Evolutionary conservation across 2,329 filamentous ascomycete genomes (phyloP), one percentile per base, ranked within the genome.

Genomic region (Fusarium protoensiforme): DNA sequence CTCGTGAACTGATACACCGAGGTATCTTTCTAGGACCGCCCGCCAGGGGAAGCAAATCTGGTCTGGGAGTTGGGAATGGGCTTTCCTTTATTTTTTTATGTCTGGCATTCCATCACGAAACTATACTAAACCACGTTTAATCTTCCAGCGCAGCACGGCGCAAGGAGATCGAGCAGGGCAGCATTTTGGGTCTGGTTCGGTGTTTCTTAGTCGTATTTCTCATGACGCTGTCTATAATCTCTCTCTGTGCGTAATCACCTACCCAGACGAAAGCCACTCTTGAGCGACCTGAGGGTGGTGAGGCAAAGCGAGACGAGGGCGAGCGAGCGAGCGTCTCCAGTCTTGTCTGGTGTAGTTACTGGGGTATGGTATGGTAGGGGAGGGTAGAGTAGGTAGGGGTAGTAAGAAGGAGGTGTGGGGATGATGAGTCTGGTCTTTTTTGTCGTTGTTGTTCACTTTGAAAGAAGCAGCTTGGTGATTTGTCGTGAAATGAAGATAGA

Each of bases 131-230:
- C 76, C 72, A 77, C 72, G 76, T 80, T 78, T 80, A 78, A 79
- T 78, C 78, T 79, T 81, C 78, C 77, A 81, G 81, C 81, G 80
- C 82, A 81, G 79, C 79, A 81, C 77, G 80, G 81, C 81, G 82
- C 81, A 81, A 69, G 78, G 77, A 78, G 81, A 80, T 78, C 75
- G 81, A 80, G 76, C 74, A 78, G 79, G 81, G 76, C 77, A 81
- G 80, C 81, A 82, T 83, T 83, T 80, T 80, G 79, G 71, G 71
- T 82, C 71, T 80, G 78, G 77, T 80, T 77, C 73, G 78, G 75
- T 79, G 67, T 78, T 80, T 75, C 74, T 75, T 76, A 73, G 62
- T 77, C 73, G 72, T 80, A 76, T 77, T 75, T 77, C 69, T 77
- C 74, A 76, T 72, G 67, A 77, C 63, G 71, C 71, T 78, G 74